A percentile compares a stretch with the other conserved stretches of the same genome.
These are phyloP conservation scores for Nigrospora sphaerica DNA, from an alignment of 2,329 filamentous ascomycete genomes.

Conservation along the genomic window DNA sequence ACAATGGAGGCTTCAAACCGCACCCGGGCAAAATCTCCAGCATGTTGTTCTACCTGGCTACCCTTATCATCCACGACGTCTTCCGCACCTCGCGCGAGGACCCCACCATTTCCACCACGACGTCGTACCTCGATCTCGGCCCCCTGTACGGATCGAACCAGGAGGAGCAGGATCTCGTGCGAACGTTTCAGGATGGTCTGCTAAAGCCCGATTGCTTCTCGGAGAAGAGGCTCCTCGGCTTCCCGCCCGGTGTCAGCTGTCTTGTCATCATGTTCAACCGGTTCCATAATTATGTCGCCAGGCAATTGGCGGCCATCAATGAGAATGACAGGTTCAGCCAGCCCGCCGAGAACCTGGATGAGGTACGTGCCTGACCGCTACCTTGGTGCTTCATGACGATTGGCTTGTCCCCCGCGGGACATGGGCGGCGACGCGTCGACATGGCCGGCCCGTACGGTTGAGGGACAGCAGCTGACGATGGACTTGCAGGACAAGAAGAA, in stretches of 20 bases:
- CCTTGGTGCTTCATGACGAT: too few species aligned
- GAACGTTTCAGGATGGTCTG: conserved; percentile 63
- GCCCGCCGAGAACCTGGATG: conserved; percentile 41
- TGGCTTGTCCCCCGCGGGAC: background rate
- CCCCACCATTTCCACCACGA: conserved; percentile 47
- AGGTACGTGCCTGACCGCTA: conserved; percentile 6
- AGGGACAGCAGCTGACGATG: background rate
- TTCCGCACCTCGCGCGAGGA: conserved; percentile 3
- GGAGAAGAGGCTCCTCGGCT: conserved; percentile 61
- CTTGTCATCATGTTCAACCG: conserved; percentile 72
- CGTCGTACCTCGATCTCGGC: conserved; percentile 64
- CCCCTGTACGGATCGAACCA: conserved; percentile 66
- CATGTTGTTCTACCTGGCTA: conserved; percentile 68
- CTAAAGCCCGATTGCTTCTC: conserved; percentile 68
- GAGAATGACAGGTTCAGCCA: conserved; percentile 72
- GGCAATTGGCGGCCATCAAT: conserved; percentile 77
- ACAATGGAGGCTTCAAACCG: conserved; percentile 40
- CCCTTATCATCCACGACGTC: conserved; percentile 47
- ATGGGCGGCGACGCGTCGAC: conserved; percentile 21
- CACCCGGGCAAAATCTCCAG: conserved; percentile 69
- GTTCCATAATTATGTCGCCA: conserved; percentile 83
- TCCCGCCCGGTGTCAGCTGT: conserved; percentile 66
- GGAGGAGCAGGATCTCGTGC: conserved; percentile 57
- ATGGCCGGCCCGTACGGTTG: background rate
- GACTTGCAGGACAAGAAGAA: conserved; percentile 10